Evolutionary conservation across 192 early-diverging fungal genomes (phyloP).

Genomic region (Rhizophagus clarus): DNA sequence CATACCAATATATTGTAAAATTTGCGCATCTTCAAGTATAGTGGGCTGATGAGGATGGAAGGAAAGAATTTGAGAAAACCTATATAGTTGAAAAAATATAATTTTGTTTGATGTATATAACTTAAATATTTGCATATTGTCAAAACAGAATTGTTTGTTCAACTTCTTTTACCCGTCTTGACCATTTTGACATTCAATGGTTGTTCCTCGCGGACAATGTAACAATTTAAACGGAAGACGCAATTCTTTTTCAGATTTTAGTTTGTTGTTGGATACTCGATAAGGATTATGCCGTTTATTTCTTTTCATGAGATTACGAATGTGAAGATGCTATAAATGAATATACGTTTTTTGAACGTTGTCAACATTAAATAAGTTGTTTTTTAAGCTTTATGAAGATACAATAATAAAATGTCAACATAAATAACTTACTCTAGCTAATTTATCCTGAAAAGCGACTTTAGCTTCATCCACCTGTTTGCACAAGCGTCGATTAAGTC

Average conservation of each 20-base stretch:
- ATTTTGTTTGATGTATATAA: not conserved
- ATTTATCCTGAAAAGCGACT: conserved; percentile 6
- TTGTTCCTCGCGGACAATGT: conserved; percentile 17
- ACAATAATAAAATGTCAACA: no score
- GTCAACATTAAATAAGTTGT: no score
- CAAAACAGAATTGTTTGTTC: no score
- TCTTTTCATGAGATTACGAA: conserved; percentile 19
- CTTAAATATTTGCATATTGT: not conserved
- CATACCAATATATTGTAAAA: conserved; percentile 16
- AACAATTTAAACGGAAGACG: conserved; percentile 21
- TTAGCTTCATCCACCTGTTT: conserved; percentile 5
- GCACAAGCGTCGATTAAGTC: conserved; percentile 1
- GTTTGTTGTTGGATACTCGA: not conserved
- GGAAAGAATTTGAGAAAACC: conserved; percentile 10
- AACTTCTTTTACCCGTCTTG: conserved; percentile 15
- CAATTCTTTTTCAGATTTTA: conserved; percentile 18
- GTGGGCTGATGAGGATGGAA: conserved; percentile 23
- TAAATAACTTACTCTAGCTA: conserved; percentile 10
- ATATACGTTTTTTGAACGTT: not conserved
- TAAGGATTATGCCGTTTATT: conserved; percentile 1
- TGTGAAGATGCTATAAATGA: conserved; percentile 15
- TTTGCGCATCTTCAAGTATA: conserved; percentile 10
- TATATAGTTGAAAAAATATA: not conserved
- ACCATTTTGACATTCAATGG: not conserved
- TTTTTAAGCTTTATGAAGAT: no score